Percentiles rank a stretch among this genome's conserved stretches.
phyloP scores from a whole-genome alignment of 805 yeast species.

The Naumovozyma dairenensis region DNA sequence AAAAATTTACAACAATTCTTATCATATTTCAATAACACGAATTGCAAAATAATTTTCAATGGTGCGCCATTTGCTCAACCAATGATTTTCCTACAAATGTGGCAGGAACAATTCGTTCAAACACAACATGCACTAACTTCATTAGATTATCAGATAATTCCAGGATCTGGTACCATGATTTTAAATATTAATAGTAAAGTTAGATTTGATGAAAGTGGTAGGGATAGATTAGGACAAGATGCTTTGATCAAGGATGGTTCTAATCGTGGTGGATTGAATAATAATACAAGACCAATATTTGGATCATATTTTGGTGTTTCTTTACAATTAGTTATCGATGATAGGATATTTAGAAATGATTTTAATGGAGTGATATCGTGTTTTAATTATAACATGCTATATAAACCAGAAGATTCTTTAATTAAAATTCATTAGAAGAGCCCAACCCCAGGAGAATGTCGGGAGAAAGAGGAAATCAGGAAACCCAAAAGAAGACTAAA shows the following conservation, averaged over 20 bases:
- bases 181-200: slow-evolving; percentile 49
- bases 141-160: slow-evolving; percentile 56
- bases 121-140: slow-evolving; percentile 57
- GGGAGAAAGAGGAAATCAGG: background rate
- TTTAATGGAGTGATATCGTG: slow-evolving; percentile 38
- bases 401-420: slow-evolving; percentile 45
- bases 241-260: slow-evolving; percentile 35
- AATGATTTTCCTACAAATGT: slow-evolving; percentile 22
- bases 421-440: slow-evolving; percentile 12
- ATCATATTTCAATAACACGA: slow-evolving; percentile 17
- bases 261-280: slow-evolving; percentile 7
- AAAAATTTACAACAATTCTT: slow-evolving; percentile 23
- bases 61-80: slow-evolving; percentile 24
- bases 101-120: slow-evolving; percentile 27
- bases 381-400: slow-evolving; percentile 58
- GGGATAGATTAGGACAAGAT: slow-evolving; percentile 52
- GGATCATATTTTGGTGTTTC: slow-evolving; percentile 65
- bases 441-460: background rate
- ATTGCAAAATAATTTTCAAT: slow-evolving; percentile 25
- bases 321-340: slow-evolving; percentile 48
- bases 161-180: slow-evolving; percentile 49
- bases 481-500: too few species aligned
- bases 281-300: slow-evolving; percentile 41
- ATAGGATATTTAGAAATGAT: slow-evolving; percentile 30
- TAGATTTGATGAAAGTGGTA: slow-evolving; percentile 68